Evolutionary conservation across 225 moss, liverwort and hornwort genomes (phyloP).

Genomic region (Ulota crispa): DNA sequence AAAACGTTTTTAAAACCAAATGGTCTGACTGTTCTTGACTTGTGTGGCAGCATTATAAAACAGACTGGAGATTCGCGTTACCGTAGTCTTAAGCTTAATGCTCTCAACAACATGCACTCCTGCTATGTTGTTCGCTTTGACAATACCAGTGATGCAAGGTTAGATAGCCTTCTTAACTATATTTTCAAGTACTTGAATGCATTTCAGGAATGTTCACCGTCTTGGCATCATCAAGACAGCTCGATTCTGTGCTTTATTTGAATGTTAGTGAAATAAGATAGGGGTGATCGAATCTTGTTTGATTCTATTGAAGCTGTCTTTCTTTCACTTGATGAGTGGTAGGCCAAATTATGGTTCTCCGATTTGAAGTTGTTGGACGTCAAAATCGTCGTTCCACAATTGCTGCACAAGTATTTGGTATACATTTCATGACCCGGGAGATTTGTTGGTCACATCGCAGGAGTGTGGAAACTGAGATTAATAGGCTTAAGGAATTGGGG

Average conservation of each 20-base stretch:
- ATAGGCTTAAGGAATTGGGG: slow-evolving; percentile 42
- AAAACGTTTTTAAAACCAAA: background rate
- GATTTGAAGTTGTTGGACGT: slow-evolving; percentile 8
- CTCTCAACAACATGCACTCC: slow-evolving; percentile 82
- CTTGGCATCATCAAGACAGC: slow-evolving; percentile 2
- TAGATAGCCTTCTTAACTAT: slow-evolving; percentile 14
- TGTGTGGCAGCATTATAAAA: slow-evolving; percentile 45
- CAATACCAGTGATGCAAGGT: slow-evolving; percentile 74
- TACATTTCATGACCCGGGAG: slow-evolving; percentile 21
- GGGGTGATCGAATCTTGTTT: background rate
- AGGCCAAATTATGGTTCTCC: background rate
- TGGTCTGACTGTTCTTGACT: slow-evolving; percentile 16
- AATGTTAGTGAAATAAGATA: background rate
- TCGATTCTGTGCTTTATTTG: background rate
- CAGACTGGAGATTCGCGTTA: slow-evolving; percentile 34
- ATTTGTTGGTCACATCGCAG: slow-evolving; percentile 33
- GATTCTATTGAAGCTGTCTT: background rate
- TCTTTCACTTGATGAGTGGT: slow-evolving; percentile 9
- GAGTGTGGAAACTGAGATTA: slow-evolving; percentile 42
- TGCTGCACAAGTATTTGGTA: slow-evolving; percentile 10
- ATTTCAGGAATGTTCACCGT: slow-evolving; percentile 15
- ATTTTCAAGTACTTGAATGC: background rate
- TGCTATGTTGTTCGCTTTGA: slow-evolving; percentile 74
- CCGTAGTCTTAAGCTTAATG: slow-evolving; percentile 54
- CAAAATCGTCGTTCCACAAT: slow-evolving; percentile 3